Evolutionary conservation across 2,329 filamentous ascomycete genomes (phyloP).

Genomic region (Bipolaris gigantea): DNA sequence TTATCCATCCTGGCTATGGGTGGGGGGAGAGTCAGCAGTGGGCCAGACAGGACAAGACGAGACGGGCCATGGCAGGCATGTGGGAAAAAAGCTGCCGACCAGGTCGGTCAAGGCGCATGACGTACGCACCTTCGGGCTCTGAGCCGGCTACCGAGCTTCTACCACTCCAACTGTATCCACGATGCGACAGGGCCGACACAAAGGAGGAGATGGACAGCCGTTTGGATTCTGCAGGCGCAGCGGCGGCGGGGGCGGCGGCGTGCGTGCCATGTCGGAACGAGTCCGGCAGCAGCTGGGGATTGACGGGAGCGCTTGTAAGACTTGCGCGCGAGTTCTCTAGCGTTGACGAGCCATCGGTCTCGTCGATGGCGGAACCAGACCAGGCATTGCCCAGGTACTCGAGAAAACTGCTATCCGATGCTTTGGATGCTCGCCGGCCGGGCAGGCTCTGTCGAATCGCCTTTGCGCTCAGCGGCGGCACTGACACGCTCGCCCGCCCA

Average conservation of each 20-base stretch:
- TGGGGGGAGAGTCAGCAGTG: slow-evolving; percentile 11
- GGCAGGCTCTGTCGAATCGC: slow-evolving; percentile 49
- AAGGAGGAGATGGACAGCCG: slow-evolving; percentile 73
- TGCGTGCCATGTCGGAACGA: slow-evolving; percentile 47
- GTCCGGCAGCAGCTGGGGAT: slow-evolving; percentile 51
- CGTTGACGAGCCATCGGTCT: slow-evolving; percentile 51
- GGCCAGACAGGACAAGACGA: not conserved
- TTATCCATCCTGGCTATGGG: slow-evolving; percentile 33
- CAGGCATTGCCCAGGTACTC: slow-evolving; percentile 26
- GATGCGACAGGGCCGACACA: slow-evolving; percentile 59
- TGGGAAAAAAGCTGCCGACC: slow-evolving; percentile 4
- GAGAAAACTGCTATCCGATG: slow-evolving; percentile 49
- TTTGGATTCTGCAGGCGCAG: slow-evolving; percentile 54
- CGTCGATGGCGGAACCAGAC: slow-evolving; percentile 52
- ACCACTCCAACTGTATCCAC: slow-evolving; percentile 55
- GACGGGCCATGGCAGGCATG: slow-evolving; percentile 1
- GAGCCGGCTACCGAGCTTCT: slow-evolving; percentile 50
- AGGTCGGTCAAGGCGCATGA: slow-evolving; percentile 9
- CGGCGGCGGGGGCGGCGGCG: slow-evolving; percentile 50
- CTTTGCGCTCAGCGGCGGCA: slow-evolving; percentile 58
- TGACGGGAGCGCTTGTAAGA: slow-evolving; percentile 18
- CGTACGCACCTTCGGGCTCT: slow-evolving; percentile 50
- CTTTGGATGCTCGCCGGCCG: slow-evolving; percentile 46
- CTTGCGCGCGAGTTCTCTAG: slow-evolving; percentile 24
- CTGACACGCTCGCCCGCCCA: slow-evolving; percentile 64